phyloP scores from a whole-genome alignment of 163 green algal species.

The Volvox carteri region DNA sequence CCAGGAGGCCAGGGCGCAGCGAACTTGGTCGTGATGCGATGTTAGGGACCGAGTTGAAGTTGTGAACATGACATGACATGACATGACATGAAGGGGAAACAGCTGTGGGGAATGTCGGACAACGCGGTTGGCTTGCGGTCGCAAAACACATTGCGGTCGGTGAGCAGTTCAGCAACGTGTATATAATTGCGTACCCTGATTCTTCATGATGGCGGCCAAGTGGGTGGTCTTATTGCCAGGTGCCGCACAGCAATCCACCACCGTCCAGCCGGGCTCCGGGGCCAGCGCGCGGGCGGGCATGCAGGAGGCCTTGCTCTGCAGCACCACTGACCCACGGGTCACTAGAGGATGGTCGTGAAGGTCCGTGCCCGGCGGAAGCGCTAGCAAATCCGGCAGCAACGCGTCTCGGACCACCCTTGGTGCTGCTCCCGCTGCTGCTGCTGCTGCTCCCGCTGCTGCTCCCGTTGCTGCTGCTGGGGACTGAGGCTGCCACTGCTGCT shows the following conservation, averaged over 20 bases:
- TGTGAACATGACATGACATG: no score
- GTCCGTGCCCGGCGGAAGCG: constrained; percentile 86
- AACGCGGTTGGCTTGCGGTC: no score
- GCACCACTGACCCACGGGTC: constrained; percentile 68
- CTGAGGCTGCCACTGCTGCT: background rate
- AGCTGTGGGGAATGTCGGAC: no score
- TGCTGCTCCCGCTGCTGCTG: background rate
- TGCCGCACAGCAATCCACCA: constrained; percentile 96
- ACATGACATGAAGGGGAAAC: no score
- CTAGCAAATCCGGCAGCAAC: constrained; percentile 86
- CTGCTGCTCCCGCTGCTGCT: background rate
- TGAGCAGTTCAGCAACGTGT: no score
- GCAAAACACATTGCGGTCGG: no score
- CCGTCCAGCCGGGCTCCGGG: constrained; percentile 83
- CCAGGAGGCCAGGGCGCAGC: no score
- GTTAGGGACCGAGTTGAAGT: no score
- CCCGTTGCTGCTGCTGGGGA: background rate
- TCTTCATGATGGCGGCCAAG: constrained; percentile 81
- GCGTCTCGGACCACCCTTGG: background rate
- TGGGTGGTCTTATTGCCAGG: constrained; percentile 99
- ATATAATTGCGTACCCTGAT: constrained; percentile 51
- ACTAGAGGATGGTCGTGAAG: constrained; percentile 93
- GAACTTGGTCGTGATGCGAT: no score
- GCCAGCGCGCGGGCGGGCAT: constrained; percentile 89
- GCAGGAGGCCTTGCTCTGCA: constrained; percentile 91